phyloP scores from a whole-genome alignment of 148 eudicot species.

The Beta vulgaris region DNA sequence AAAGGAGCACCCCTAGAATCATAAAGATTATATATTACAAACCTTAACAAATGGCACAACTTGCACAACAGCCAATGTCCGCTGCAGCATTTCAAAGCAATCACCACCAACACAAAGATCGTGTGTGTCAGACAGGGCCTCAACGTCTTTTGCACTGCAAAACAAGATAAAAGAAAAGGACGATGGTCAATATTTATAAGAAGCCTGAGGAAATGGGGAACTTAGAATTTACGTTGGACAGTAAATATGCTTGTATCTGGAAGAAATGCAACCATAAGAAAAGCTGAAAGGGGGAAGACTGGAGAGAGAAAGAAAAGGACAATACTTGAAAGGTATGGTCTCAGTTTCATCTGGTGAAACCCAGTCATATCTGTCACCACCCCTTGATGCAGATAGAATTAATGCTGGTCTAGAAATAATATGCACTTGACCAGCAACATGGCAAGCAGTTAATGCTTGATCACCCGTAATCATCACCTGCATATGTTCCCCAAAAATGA shows the following conservation, averaged over 20 bases:
- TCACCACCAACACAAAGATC: conserved; percentile 93
- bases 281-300: not conserved
- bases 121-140: conserved; percentile 60
- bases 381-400: conserved; percentile 54
- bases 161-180: conserved; percentile 11
- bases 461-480: conserved; percentile 97
- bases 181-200: not conserved
- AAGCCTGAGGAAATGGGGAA: not conserved
- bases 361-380: conserved; percentile 59
- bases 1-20: too few species aligned
- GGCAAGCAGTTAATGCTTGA: conserved; percentile 98
- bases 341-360: conserved; percentile 90
- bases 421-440: conserved; percentile 95
- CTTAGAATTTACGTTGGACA: too few species aligned
- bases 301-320: not conserved
- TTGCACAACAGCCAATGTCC: conserved; percentile 59
- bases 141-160: conserved; percentile 71
- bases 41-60: conserved; percentile 97
- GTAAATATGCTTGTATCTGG: not conserved
- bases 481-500: conserved; percentile 14
- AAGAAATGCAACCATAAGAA: not conserved
- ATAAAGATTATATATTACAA: conserved; percentile 1
- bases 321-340: conserved; percentile 59
- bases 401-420: conserved; percentile 74
- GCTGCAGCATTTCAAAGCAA: conserved; percentile 90